Evolutionary conservation across 192 early-diverging fungal species (phyloP), one percentile per base, ranked within the genome.

Genomic region (Backusella mclennaniae): DNA sequence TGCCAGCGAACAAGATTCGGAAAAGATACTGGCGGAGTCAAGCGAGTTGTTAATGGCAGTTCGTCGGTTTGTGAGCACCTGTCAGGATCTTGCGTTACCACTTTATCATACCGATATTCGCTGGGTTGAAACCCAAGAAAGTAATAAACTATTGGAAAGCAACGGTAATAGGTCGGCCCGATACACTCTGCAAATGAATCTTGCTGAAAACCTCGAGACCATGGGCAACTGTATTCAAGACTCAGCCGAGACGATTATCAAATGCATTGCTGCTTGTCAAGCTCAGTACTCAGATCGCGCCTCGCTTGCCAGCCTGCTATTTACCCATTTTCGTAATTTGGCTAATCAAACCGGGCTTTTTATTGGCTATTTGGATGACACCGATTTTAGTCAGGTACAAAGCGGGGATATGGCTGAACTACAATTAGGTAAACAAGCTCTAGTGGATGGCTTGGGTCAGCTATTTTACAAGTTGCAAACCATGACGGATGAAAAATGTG

Each of bases 31-130:
- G n/a, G 78, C 83, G 8, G 91, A 93, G 63, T 88, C 91, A 2
- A 88, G 88, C 66, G 96, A 96, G 53, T 90, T 97, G 23, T 83
- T 96, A 29, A 80, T 87, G 15, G 83, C 92, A 11, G 93, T 97
- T 6, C 89, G 89, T 36, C 84, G 89, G 35, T 98, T 98, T 80
- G 89, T 94, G n/a, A 63, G 70, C 12, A 80, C 79, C 3, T 83
- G 83, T n/a, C 84, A 86, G 71, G 82, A 75, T 42, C 71, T 77
- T 7, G 72, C 71, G 39, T 74, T 88, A 17, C 19, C 73, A 0
- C 76, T 88, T 4, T 76, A 83, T 21, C 77, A 83, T 19, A 80
- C 84, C 15, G 83, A 86, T 31, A 74, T 87, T 41, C 79, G 76
- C 21, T 52, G 33, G 31, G 74, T 33, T 35, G 39, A 71, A 41